phyloP scores from a whole-genome alignment of 2,329 filamentous ascomycete genomes.

The Aureobasidium sp. region DNA sequence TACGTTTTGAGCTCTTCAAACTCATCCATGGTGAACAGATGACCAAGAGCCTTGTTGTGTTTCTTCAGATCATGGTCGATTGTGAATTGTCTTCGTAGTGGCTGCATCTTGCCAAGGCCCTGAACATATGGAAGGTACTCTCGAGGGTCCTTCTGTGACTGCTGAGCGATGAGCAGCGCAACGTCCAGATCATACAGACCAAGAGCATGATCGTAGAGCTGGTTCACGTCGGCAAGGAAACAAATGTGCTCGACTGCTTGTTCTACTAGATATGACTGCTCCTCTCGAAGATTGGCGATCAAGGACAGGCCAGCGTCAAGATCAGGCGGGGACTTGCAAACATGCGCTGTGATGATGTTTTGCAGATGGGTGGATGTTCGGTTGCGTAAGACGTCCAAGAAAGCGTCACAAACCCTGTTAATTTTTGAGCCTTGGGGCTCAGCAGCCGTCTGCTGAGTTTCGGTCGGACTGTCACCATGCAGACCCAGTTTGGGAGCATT shows the following conservation, averaged over 20 bases:
- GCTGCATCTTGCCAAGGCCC: conserved; percentile 67
- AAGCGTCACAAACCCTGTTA: conserved; percentile 81
- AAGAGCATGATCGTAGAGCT: conserved; percentile 81
- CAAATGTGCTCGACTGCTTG: conserved; percentile 93
- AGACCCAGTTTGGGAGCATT: conserved; percentile 33
- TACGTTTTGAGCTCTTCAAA: conserved; percentile 77
- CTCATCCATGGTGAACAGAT: conserved; percentile 64
- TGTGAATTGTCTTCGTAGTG: conserved; percentile 65
- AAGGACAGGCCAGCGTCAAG: conserved; percentile 76
- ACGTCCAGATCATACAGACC: conserved; percentile 89
- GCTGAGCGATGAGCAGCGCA: conserved; percentile 83
- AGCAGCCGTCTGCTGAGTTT: not conserved
- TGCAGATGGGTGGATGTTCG: conserved; percentile 64
- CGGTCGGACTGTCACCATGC: conserved; percentile 12
- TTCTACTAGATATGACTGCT: conserved; percentile 67
- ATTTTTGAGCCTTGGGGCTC: conserved; percentile 53
- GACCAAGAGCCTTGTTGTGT: conserved; percentile 65
- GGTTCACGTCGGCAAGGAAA: conserved; percentile 90
- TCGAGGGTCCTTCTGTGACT: conserved; percentile 88
- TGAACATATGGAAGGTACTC: conserved; percentile 96
- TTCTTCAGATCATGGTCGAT: conserved; percentile 86
- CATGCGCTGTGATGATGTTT: conserved; percentile 88
- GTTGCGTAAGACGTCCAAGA: conserved; percentile 60
- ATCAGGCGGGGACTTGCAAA: conserved; percentile 88
- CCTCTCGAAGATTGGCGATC: conserved; percentile 63